Evolutionary conservation across 305 asterid species (phyloP).

Genomic region (Plantago coronopus): DNA sequence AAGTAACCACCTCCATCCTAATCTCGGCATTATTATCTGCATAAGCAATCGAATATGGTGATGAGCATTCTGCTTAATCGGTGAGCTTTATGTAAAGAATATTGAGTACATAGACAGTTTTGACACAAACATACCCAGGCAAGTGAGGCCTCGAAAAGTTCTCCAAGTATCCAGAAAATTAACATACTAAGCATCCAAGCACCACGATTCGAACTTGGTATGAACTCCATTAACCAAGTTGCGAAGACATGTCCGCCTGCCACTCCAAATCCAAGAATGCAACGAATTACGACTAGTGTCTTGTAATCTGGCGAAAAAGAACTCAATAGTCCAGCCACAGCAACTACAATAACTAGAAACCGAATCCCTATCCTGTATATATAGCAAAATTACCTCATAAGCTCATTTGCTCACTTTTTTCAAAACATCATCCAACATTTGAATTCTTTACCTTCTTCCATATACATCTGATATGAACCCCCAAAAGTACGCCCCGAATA

Average conservation of each 20-base stretch:
- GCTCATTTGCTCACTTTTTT: no score
- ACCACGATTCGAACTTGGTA: conserved; percentile 44
- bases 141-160: conserved; percentile 44
- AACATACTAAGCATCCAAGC: conserved; percentile 40
- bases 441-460: conserved; percentile 47
- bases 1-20: conserved; percentile 58
- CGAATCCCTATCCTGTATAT: conserved; percentile 24
- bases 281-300: conserved; percentile 32
- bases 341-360: conserved; percentile 21
- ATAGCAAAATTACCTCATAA: no score
- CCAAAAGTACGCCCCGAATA: conserved; percentile 59
- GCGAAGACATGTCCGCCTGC: conserved; percentile 47
- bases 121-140: conserved; percentile 37
- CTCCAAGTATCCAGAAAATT: conserved; percentile 42
- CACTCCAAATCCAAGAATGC: conserved; percentile 47
- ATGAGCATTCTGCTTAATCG: background rate
- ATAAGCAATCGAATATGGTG: background rate
- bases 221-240: conserved; percentile 48
- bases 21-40: conserved; percentile 48
- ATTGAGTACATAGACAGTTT: no score
- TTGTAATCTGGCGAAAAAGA: conserved; percentile 41
- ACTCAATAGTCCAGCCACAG: conserved; percentile 39
- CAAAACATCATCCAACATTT: background rate
- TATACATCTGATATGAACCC: conserved; percentile 51
- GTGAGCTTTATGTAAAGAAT: no score